Conservation (phyloP, 116 monocot species). For the Trichopus zeylanicus region DNA sequence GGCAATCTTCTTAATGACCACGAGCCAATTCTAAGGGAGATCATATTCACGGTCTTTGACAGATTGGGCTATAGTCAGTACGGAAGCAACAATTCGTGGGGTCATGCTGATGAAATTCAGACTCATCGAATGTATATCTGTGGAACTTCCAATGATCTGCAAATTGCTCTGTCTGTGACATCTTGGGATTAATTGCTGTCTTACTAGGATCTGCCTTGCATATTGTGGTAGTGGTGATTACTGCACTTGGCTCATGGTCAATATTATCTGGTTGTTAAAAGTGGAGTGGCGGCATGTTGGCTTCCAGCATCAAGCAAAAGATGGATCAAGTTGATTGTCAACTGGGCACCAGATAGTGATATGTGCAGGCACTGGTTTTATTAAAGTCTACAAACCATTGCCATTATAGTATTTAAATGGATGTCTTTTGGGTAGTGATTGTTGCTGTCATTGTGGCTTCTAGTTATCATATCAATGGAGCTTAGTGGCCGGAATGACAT, state of each 20-base stretch:
- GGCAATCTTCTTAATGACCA: conserved; percentile 97
- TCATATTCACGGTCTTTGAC: conserved; percentile 57
- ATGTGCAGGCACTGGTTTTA: no score
- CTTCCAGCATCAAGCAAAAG: background rate
- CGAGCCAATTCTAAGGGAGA: conserved; percentile 83
- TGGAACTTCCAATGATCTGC: conserved; percentile 91
- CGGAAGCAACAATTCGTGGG: conserved; percentile 22
- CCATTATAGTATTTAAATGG: no score
- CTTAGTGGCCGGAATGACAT: no score
- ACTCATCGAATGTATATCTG: conserved; percentile 86
- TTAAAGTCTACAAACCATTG: no score
- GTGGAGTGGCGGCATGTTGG: background rate
- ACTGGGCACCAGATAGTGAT: background rate
- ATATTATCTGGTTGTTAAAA: background rate
- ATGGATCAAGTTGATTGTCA: background rate
- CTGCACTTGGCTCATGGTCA: background rate
- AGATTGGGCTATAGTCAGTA: conserved; percentile 38
- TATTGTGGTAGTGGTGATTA: background rate
- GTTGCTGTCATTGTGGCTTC: no score
- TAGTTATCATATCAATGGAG: no score
- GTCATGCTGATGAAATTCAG: conserved; percentile 36
- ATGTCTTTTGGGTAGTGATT: no score
- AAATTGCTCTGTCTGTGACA: conserved; percentile 77
- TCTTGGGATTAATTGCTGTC: conserved; percentile 66
- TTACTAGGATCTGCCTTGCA: background rate